A percentile compares a stretch with the other conserved stretches of the same genome.
Conservation (phyloP, 202 grass and related monocot species). For the Saccharum hybrid region DNA sequence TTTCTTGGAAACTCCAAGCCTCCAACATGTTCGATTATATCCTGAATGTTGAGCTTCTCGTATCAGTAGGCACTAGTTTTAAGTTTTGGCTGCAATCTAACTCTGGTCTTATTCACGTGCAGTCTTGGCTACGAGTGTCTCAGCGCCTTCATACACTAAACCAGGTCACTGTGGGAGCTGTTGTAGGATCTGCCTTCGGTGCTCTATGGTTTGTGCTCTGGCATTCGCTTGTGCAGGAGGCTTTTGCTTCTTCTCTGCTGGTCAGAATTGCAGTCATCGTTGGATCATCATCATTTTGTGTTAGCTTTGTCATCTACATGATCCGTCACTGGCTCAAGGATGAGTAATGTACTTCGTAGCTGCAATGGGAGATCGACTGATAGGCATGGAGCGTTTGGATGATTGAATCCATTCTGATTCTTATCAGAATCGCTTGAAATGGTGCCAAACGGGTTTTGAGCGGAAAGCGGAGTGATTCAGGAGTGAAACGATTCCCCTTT, state of each 20-base stretch:
- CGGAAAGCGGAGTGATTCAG: background rate
- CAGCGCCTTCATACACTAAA: constrained; percentile 73
- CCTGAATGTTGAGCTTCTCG: background rate
- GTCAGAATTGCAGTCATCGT: constrained; percentile 52
- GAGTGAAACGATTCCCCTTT: background rate
- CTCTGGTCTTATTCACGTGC: constrained; percentile 26
- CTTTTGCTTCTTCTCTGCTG: constrained; percentile 58
- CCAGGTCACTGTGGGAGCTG: constrained; percentile 73
- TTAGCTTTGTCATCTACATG: constrained; percentile 54
- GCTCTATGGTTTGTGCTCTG: constrained; percentile 68
- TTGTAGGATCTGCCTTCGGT: constrained; percentile 55
- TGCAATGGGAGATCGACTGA: constrained; percentile 2
- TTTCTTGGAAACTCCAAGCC: constrained; percentile 12
- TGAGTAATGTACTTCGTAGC: constrained; percentile 32
- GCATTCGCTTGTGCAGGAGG: constrained; percentile 63
- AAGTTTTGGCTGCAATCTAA: constrained; percentile 24
- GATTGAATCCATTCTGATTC: background rate
- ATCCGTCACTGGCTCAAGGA: constrained; percentile 61
- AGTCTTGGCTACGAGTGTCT: constrained; percentile 88
- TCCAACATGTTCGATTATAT: constrained; percentile 4
- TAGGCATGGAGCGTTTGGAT: background rate
- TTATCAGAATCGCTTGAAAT: background rate
- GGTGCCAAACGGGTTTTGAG: background rate
- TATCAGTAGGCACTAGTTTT: background rate
- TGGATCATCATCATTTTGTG: constrained; percentile 46